Evolutionary conservation across 2,329 filamentous ascomycete genomes (phyloP).

Genomic region (Cladosporium sp.): DNA sequence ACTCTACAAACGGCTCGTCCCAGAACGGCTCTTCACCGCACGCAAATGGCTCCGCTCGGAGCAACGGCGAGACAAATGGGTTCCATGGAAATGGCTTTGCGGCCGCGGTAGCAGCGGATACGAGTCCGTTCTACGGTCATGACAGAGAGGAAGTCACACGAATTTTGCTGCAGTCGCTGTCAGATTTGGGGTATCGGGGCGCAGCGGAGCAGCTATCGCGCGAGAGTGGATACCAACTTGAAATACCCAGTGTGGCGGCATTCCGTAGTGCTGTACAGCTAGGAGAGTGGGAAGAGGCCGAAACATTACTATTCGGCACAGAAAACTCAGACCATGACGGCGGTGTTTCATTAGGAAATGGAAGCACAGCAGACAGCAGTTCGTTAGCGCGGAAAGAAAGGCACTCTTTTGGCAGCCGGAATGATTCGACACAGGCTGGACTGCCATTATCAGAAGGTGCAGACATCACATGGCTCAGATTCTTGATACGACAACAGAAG

Average conservation of each 20-base stretch:
- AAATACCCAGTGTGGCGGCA: constrained; percentile 78
- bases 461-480: constrained; percentile 75
- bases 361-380: constrained; percentile 15
- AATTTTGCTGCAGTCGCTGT: constrained; percentile 84
- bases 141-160: constrained; percentile 89
- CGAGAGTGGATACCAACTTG: constrained; percentile 83
- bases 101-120: constrained; percentile 24
- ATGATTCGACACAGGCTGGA: constrained; percentile 39
- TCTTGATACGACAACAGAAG: constrained; percentile 88
- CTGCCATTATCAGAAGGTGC: constrained; percentile 72
- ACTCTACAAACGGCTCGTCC: constrained; percentile 34
- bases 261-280: constrained; percentile 76
- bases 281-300: constrained; percentile 82
- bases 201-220: constrained; percentile 71
- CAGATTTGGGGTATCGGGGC: constrained; percentile 78
- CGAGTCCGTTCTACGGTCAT: constrained; percentile 69
- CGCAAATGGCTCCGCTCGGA: constrained; percentile 38
- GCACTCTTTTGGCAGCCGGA: constrained; percentile 20
- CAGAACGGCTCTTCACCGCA: constrained; percentile 29
- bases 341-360: constrained; percentile 36
- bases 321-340: constrained; percentile 37
- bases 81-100: constrained; percentile 34
- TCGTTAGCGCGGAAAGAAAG: neutral
- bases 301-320: constrained; percentile 66
- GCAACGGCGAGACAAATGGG: constrained; percentile 37